Base-by-base conservation (phyloP, 208 protist genomes). In the Phytomonas sp. region DNA sequence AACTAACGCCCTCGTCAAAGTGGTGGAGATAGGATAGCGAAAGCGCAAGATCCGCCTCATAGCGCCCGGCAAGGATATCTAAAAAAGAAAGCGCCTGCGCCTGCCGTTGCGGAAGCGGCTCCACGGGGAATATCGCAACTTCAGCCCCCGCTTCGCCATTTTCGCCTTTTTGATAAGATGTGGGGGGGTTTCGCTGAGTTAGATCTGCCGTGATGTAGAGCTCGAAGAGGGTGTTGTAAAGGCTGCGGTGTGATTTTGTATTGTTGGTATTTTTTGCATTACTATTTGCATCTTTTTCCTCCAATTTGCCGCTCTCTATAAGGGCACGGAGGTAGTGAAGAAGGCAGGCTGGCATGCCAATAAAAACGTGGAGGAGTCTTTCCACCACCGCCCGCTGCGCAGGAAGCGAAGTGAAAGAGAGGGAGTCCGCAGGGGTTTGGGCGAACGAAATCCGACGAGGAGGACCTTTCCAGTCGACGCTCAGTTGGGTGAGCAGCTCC, bases 191-290 rank as follows among this genome's bases (percentile, higher is more conserved):
- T 37, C 8, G 2, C 11, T 67, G 31, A 3, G 23, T 26, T 2
- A 67, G 10, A 10, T 67, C 26, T 10, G 62, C 31, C 23, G 86
- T 88, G 37, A 99, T 82, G 81, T 98, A 99, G n/a, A 99, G 74
- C 74, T 99, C 97, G 12, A 98, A 76, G 0, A 99, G 79, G n/a
- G 96, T 98, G 81, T 98, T 93, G 83, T 96, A 98, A 37, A 85
- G 60, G 30, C 65, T 66, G 5, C 72, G 67, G 32, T 71, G 29
- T 23, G 49, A 45, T 3, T 66, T 14, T 29, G 29, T 1, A 26
- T 33, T 40, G 19, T 26, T 14, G 23, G 29, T 61, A 0, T 56
- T 68, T 63, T 66, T n/a, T 79, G 66, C 19, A 23, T 36, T 65
- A 42, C 49, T 64, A 29, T 69, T 69, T 19, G 32, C 56, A 29